Percentiles rank a stretch among this genome's conserved stretches.
These are phyloP conservation scores for Moesziomyces antarcticus DNA, from an alignment of 1,284 basidiomycete species.

Conservation along the genomic window DNA sequence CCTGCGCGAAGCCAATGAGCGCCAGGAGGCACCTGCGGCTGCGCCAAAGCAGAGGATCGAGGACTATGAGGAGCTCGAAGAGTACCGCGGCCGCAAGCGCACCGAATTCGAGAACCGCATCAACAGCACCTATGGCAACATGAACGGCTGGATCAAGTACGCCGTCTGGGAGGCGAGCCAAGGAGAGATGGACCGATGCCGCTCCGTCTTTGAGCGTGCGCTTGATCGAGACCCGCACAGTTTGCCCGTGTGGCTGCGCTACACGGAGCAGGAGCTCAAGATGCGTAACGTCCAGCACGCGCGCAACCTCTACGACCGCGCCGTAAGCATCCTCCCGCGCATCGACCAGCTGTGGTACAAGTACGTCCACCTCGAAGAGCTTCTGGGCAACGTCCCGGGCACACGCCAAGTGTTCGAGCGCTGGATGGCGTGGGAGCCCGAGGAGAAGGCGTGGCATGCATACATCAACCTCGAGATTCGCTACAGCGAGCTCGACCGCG, in stretches of 20 bases:
- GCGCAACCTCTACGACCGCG: slow-evolving; percentile 94
- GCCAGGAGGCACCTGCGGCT: slow-evolving; percentile 88
- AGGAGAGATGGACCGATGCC: slow-evolving; percentile 77
- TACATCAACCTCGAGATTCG: slow-evolving; percentile 96
- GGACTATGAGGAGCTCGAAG: slow-evolving; percentile 95
- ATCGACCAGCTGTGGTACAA: slow-evolving; percentile 93
- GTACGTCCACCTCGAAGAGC: slow-evolving; percentile 97
- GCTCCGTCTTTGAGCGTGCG: slow-evolving; percentile 95
- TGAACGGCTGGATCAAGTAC: slow-evolving; percentile 72
- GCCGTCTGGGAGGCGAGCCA: slow-evolving; percentile 87
- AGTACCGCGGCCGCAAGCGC: slow-evolving; percentile 92
- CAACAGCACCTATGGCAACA: slow-evolving; percentile 83
- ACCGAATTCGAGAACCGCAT: slow-evolving; percentile 98
- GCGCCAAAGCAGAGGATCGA: slow-evolving; percentile 73
- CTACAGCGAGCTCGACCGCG: slow-evolving; percentile 90
- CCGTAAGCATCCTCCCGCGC: slow-evolving; percentile 92
- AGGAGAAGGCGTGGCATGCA: slow-evolving; percentile 98
- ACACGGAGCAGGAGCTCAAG: slow-evolving; percentile 98
- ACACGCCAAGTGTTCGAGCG: slow-evolving; percentile 97
- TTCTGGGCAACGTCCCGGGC: slow-evolving; percentile 93
- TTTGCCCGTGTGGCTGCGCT: slow-evolving; percentile 90
- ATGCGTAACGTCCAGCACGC: slow-evolving; percentile 95
- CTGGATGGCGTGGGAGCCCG: slow-evolving; percentile 99
- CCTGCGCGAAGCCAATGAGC: slow-evolving; percentile 94
- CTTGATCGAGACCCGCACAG: slow-evolving; percentile 92